Conservation (phyloP, 257 asterid species). For the Nemophila menziesii region DNA sequence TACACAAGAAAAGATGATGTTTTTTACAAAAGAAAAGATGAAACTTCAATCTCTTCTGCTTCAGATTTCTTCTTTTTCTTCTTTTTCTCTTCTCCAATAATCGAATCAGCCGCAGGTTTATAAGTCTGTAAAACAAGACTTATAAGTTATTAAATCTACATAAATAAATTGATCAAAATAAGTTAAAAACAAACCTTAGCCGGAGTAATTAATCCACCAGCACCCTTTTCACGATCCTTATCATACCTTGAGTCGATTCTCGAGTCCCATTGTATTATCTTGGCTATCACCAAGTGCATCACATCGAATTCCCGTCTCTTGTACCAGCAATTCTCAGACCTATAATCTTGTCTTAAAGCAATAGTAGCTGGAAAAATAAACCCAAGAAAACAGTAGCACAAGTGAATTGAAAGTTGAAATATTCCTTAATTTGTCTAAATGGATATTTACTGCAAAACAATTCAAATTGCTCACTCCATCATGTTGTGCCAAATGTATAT, state of each 20-base stretch:
- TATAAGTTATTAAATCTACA: conserved; percentile 1
- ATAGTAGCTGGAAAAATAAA: no score
- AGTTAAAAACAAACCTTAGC: conserved; percentile 43
- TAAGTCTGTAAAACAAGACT: conserved; percentile 30
- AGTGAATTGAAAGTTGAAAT: no score
- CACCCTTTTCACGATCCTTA: conserved; percentile 65
- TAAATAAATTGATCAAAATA: background rate
- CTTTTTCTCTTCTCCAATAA: conserved; percentile 29
- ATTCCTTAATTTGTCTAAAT: no score
- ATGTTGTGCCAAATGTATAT: no score
- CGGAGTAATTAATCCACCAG: conserved; percentile 58
- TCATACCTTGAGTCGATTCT: conserved; percentile 62
- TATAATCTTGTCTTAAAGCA: no score
- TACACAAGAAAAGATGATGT: no score
- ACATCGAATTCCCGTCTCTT: conserved; percentile 63
- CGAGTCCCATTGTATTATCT: conserved; percentile 72
- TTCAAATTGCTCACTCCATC: no score
- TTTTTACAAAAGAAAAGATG: no score
- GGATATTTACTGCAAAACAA: no score
- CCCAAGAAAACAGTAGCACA: no score
- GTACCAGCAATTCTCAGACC: no score
- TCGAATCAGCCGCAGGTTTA: conserved; percentile 63
- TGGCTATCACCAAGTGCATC: conserved; percentile 76
- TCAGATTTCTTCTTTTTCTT: conserved; percentile 24
- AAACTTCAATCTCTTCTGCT: no score